A percentile compares a stretch with the other conserved stretches of the same genome.
Evolutionary conservation across 768 basidiomycete genomes (phyloP).

Genomic region (Chalciporus pseudorubinellus): DNA sequence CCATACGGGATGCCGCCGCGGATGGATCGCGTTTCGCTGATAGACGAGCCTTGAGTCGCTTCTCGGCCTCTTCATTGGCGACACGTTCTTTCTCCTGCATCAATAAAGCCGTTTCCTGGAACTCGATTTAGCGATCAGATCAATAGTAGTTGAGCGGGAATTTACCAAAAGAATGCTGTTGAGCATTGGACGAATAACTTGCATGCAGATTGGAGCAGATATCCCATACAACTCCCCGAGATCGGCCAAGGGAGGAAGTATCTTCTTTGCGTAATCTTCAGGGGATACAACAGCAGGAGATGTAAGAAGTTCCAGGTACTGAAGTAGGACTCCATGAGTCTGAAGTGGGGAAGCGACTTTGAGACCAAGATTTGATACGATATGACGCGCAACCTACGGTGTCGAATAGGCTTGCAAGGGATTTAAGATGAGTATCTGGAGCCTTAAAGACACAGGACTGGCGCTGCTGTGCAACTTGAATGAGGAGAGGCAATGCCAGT

Average conservation of each 20-base stretch:
- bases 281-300: constrained; percentile 64
- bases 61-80: constrained; percentile 75
- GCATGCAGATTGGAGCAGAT: constrained; percentile 87
- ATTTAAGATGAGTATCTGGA: constrained; percentile 77
- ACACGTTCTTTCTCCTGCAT: constrained; percentile 66
- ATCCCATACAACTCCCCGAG: constrained; percentile 78
- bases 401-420: constrained; percentile 84
- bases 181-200: constrained; percentile 83
- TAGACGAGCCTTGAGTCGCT: constrained; percentile 75
- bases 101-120: constrained; percentile 57
- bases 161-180: constrained; percentile 60
- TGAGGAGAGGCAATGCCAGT: constrained; percentile 83
- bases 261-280: constrained; percentile 68
- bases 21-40: constrained; percentile 71
- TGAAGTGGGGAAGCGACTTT: constrained; percentile 35
- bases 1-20: constrained; percentile 51
- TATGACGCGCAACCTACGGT: constrained; percentile 53
- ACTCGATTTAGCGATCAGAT: constrained; percentile 6
- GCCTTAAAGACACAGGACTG: constrained; percentile 79
- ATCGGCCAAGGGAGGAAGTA: constrained; percentile 73
- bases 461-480: constrained; percentile 90
- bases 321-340: constrained; percentile 90
- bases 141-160: constrained; percentile 3
- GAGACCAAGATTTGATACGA: constrained; percentile 16
- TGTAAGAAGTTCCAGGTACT: constrained; percentile 87